phyloP scores from a whole-genome alignment of 306 rosid genomes.

The Amphicarpaea edgeworthii region DNA sequence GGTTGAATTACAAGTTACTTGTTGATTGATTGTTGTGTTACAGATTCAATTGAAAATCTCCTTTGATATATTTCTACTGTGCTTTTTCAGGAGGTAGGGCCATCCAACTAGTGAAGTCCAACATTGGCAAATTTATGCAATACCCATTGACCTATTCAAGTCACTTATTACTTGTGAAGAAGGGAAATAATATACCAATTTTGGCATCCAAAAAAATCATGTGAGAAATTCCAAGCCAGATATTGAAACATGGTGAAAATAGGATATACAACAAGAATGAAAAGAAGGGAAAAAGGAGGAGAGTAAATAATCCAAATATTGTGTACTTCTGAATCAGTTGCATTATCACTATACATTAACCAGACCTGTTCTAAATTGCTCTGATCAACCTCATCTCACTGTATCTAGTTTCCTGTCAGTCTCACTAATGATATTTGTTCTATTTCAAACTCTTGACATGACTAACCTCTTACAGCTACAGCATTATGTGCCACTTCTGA shows the following conservation, averaged over 20 bases:
- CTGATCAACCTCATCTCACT: neutral
- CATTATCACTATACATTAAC: slow-evolving; percentile 5
- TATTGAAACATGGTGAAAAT: slow-evolving; percentile 25
- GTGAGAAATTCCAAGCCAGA: neutral
- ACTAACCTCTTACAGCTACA: neutral
- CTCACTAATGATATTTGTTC: too few species aligned
- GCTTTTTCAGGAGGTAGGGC: slow-evolving; percentile 44
- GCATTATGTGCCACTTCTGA: neutral
- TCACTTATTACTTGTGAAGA: slow-evolving; percentile 30
- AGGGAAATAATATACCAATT: slow-evolving; percentile 12
- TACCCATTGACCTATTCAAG: neutral
- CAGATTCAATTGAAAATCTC: slow-evolving; percentile 36
- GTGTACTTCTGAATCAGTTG: neutral
- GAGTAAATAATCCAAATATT: slow-evolving; percentile 33
- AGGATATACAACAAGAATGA: slow-evolving; percentile 15
- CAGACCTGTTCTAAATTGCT: neutral
- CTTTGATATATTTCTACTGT: neutral
- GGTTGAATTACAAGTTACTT: slow-evolving; percentile 9
- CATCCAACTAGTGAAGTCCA: slow-evolving; percentile 29
- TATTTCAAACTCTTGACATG: neutral
- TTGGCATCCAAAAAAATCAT: slow-evolving; percentile 23
- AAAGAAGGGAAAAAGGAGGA: neutral
- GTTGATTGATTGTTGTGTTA: slow-evolving; percentile 13
- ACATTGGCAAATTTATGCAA: slow-evolving; percentile 32
- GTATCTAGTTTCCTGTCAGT: neutral